Evolutionary conservation across 2,329 filamentous ascomycete genomes (phyloP), one percentile per base, ranked within the genome.

Genomic region (Cladorrhinum sp.): DNA sequence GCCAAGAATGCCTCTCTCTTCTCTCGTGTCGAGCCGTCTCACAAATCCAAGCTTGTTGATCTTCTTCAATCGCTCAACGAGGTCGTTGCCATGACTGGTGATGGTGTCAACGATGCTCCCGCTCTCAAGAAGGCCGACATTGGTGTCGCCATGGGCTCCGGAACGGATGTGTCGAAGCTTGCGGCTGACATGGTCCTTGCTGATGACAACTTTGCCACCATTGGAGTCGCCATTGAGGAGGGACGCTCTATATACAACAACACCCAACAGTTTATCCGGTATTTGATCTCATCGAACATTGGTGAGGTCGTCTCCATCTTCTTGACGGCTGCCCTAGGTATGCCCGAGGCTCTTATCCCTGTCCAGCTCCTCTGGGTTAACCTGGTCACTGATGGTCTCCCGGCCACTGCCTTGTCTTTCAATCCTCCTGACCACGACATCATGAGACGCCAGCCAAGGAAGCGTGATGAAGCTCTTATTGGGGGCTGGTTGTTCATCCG

Each of bases 321-420:
- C 84, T 78, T 99, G 69, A 99, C 95, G 12, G 95, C 95, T 24
- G 95, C 95, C 13, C 81, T 96, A 62, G 96, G 96, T 66, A 96
- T 99, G 92, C 95, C 95, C 20, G 96, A 99, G 78, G 95, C 95
- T 67, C 81, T 99, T 61, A 93, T 99, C 60, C 95, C 95, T 1
- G 95, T 99, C 56, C 95, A 99, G 78, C 87, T 99, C 49, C 87
- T 99, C 56, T 99, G 95, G 95, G 95, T 99, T 70, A 99, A 99
- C 77, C 83, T 99, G 60, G 95, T 99, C 66, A 99, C 95, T 49
- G 95, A 99, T 70, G 95, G 95, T 76, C 87, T 99, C 57, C 95
- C 95, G 32, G 95, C 95, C 48, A 99, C 96, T 9, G 95, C 95
- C 3, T 82, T 99, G 57, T 96, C 92, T 3, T 99, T 99, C 84